Conservation (phyloP, 2,329 filamentous ascomycete genomes). For the Fusarium oligoseptatum region DNA sequence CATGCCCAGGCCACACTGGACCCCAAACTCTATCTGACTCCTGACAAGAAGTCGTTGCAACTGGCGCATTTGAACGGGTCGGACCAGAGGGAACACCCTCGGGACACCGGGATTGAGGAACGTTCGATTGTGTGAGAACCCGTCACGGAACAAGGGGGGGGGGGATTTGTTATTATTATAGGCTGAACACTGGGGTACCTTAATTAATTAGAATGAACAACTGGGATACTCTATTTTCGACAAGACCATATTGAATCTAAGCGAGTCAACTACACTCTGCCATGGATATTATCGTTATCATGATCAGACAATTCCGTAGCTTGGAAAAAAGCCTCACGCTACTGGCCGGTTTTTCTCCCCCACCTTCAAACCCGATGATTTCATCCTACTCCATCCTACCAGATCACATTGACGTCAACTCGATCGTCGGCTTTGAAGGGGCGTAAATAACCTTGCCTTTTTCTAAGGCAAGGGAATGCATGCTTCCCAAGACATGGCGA, state of each 20-base stretch:
- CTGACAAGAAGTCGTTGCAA: not conserved
- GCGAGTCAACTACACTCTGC: too few relatives aligned
- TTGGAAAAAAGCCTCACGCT: not conserved
- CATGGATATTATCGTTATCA: not conserved
- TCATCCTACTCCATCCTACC: not conserved
- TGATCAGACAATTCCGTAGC: not conserved
- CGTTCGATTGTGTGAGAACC: not conserved
- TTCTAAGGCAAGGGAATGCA: not conserved
- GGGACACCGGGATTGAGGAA: not conserved
- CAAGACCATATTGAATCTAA: not conserved
- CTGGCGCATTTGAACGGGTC: too few relatives aligned
- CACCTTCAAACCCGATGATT: not conserved
- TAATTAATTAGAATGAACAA: not conserved
- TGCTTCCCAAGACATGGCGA: not conserved
- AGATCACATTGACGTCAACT: not conserved
- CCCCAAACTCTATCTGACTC: not conserved
- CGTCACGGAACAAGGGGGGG: accelerated
- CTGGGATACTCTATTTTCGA: too few relatives aligned
- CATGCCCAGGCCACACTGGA: not conserved
- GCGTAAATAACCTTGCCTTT: not conserved
- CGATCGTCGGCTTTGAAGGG: not conserved
- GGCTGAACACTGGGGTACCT: not conserved
- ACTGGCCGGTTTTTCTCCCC: not conserved
- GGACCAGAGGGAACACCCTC: too few relatives aligned
- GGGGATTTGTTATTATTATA: too few relatives aligned